phyloP scores from a whole-genome alignment of 78 protist species.

The Acrasis kona region DNA sequence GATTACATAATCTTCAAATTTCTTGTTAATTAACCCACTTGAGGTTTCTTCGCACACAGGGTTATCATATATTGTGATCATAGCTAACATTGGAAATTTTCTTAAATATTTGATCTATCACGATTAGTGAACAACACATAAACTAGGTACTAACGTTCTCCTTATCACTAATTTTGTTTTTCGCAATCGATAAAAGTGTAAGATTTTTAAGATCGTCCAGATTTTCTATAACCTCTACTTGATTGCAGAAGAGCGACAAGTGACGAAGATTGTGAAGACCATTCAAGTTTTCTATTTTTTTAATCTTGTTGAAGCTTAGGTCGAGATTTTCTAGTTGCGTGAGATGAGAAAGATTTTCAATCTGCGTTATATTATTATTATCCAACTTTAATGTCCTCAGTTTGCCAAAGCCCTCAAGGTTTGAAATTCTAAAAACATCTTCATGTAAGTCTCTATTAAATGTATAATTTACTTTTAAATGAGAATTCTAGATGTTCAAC shows the following conservation, averaged over 20 bases:
- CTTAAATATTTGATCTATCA: background rate
- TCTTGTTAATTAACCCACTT: background rate
- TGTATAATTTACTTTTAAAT: background rate
- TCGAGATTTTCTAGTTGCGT: slow-evolving; percentile 17
- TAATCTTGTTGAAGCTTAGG: slow-evolving; percentile 27
- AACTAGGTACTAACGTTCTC: slow-evolving; percentile 15
- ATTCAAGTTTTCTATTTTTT: slow-evolving; percentile 10
- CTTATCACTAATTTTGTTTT: slow-evolving; percentile 1
- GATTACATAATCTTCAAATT: background rate
- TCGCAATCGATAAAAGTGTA: slow-evolving; percentile 1
- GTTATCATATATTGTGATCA: background rate
- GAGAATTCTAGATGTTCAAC: slow-evolving; percentile 3
- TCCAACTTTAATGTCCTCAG: slow-evolving; percentile 27
- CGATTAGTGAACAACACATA: no score
- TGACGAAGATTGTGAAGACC: background rate
- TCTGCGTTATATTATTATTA: slow-evolving; percentile 25
- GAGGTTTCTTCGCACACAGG: no score
- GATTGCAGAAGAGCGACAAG: slow-evolving; percentile 14
- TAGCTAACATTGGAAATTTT: background rate
- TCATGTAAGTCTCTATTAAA: background rate
- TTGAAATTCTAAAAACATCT: background rate
- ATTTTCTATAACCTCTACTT: slow-evolving; percentile 13
- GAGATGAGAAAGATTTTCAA: slow-evolving; percentile 5
- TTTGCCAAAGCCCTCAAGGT: slow-evolving; percentile 5
- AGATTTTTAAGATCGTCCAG: slow-evolving; percentile 9